A percentile compares a stretch with the other conserved stretches of the same genome.
Evolutionary conservation across 1,139 yeast species (phyloP).

Genomic region (Blastobotrys apis): DNA sequence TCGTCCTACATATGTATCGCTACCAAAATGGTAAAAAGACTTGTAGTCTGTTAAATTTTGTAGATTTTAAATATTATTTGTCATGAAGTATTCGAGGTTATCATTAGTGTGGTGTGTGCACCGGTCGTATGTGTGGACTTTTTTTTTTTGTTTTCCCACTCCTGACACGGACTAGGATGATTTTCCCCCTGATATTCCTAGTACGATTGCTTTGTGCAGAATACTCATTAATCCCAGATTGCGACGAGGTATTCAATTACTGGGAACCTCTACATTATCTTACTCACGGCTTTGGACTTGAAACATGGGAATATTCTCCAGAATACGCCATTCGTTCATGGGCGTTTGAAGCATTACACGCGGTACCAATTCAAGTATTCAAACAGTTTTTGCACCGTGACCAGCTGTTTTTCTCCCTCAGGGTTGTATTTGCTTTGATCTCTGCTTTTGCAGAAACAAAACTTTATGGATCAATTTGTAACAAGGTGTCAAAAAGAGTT

Average conservation of each 20-base stretch:
- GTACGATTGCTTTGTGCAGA: slow-evolving; percentile 47
- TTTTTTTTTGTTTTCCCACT: not conserved
- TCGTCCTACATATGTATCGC: slow-evolving; percentile 32
- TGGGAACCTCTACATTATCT: slow-evolving; percentile 86
- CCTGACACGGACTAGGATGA: not conserved
- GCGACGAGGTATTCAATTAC: slow-evolving; percentile 85
- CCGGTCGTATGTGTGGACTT: too few species aligned
- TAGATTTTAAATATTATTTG: too few species aligned
- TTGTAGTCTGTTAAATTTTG: too few species aligned
- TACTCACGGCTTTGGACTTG: slow-evolving; percentile 79
- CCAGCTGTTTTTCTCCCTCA: slow-evolving; percentile 44
- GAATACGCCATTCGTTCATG: slow-evolving; percentile 84
- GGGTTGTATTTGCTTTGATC: slow-evolving; percentile 51
- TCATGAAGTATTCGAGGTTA: too few species aligned
- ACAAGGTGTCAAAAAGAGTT: slow-evolving; percentile 36
- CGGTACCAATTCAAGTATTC: slow-evolving; percentile 25
- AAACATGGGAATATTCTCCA: slow-evolving; percentile 97
- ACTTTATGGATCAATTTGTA: slow-evolving; percentile 45
- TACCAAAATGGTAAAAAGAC: slow-evolving; percentile 29
- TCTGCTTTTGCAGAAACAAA: slow-evolving; percentile 53
- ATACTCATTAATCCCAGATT: slow-evolving; percentile 70
- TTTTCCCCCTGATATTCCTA: slow-evolving; percentile 24
- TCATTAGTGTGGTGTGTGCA: slow-evolving; percentile 1
- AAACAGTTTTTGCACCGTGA: slow-evolving; percentile 4
- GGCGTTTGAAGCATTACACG: slow-evolving; percentile 49